phyloP scores from a whole-genome alignment of 2,329 filamentous ascomycete genomes.

The Epichloe aotearoae region DNA sequence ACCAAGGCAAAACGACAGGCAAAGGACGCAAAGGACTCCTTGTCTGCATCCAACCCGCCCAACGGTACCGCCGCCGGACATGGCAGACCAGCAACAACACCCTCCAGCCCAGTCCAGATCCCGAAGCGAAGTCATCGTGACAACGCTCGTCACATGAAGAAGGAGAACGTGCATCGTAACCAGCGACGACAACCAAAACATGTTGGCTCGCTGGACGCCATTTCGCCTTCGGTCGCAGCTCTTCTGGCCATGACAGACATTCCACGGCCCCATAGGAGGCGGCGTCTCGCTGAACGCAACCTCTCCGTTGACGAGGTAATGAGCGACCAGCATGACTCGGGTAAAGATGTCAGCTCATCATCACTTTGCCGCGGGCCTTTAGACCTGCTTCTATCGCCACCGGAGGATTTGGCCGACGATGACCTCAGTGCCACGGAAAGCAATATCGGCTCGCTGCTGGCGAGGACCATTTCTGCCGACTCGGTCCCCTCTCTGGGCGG shows the following conservation, averaged over 20 bases:
- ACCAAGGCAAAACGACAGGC: slow-evolving; percentile 18
- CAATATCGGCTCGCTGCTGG: slow-evolving; percentile 36
- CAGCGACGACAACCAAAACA: slow-evolving; percentile 25
- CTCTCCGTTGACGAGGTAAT: slow-evolving; percentile 45
- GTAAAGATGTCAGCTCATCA: slow-evolving; percentile 44
- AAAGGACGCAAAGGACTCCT: slow-evolving; percentile 5
- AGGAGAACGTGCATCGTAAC: slow-evolving; percentile 25
- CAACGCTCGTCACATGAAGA: slow-evolving; percentile 22
- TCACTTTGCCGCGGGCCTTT: slow-evolving; percentile 40
- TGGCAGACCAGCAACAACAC: slow-evolving; percentile 15
- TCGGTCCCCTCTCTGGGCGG: slow-evolving; percentile 47
- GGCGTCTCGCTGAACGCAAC: slow-evolving; percentile 13
- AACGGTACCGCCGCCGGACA: slow-evolving; percentile 16
- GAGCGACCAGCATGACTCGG: slow-evolving; percentile 37
- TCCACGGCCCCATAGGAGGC: slow-evolving; percentile 27
- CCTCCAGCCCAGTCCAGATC: slow-evolving; percentile 43
- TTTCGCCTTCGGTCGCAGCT: slow-evolving; percentile 47
- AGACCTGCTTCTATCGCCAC: slow-evolving; percentile 46
- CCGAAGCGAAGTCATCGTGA: slow-evolving; percentile 30
- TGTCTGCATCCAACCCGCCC: slow-evolving; percentile 16
- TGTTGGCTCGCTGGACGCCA: slow-evolving; percentile 36
- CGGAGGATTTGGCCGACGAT: slow-evolving; percentile 42
- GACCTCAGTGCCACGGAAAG: slow-evolving; percentile 37
- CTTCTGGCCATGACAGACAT: slow-evolving; percentile 50
- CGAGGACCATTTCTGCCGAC: slow-evolving; percentile 43